Percentiles rank a stretch among this genome's conserved stretches.
Conservation (phyloP, 306 rosid genomes). For the Medicago arabica region DNA sequence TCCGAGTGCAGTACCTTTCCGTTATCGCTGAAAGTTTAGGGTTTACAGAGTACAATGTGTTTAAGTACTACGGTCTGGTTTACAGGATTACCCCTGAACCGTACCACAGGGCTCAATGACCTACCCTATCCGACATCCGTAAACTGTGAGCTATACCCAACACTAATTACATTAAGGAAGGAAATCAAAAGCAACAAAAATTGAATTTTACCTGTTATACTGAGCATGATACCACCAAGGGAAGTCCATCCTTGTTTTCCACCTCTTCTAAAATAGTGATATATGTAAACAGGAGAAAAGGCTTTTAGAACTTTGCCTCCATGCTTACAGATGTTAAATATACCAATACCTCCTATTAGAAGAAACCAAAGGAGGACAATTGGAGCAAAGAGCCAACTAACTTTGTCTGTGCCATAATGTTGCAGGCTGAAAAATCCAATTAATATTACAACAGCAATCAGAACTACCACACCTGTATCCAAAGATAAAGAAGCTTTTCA, state of each 20-base stretch:
- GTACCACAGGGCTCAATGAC: not conserved
- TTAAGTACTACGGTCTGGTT: not conserved
- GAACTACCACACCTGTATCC: conserved; percentile 73
- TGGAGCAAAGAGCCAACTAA: conserved; percentile 99
- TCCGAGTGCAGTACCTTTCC: not conserved
- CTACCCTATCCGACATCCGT: not conserved
- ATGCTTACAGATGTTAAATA: conserved; percentile 83
- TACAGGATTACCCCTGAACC: not conserved
- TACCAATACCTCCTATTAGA: conserved; percentile 90
- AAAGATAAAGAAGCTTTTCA: conserved; percentile 42
- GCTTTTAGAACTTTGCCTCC: conserved; percentile 80
- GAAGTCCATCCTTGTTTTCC: conserved; percentile 86
- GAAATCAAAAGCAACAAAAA: conserved; percentile 20
- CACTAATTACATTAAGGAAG: conserved; percentile 1
- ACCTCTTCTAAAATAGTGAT: conserved; percentile 75
- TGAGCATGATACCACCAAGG: conserved; percentile 94
- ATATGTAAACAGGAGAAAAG: conserved; percentile 79
- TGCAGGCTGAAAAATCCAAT: conserved; percentile 93
- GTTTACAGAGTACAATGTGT: not conserved
- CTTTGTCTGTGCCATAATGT: conserved; percentile 93
- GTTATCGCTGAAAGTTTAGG: not conserved
- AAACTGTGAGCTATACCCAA: not conserved
- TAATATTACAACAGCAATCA: conserved; percentile 87
- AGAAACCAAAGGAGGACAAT: conserved; percentile 95
- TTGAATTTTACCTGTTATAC: conserved; percentile 80